Conservation (phyloP, 2,329 filamentous ascomycete genomes). For the Xenoacremonium recifei region DNA sequence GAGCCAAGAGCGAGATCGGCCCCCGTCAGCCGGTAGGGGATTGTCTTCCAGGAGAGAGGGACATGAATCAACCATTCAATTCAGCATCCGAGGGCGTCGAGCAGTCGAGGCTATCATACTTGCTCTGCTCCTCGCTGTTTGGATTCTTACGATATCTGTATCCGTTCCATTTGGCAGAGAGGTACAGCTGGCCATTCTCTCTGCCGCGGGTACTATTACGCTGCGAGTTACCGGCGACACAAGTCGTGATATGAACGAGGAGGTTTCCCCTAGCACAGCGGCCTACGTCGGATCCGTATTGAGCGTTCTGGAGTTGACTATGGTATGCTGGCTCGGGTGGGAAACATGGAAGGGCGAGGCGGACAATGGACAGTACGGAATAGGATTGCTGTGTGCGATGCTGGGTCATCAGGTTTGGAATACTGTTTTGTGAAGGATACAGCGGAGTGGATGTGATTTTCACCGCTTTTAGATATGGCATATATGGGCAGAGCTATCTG, state of each 20-base stretch:
- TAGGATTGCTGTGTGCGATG: constrained; percentile 29
- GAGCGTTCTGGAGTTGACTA: constrained; percentile 30
- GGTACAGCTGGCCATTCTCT: constrained; percentile 25
- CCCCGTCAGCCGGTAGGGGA: neutral
- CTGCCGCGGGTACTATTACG: constrained; percentile 28
- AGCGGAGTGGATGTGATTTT: constrained; percentile 1
- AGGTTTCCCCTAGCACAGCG: constrained; percentile 14
- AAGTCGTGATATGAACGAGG: constrained; percentile 11
- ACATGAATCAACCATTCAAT: neutral
- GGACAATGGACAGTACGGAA: constrained; percentile 25
- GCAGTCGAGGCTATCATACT: constrained; percentile 22
- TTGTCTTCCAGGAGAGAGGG: constrained; percentile 1
- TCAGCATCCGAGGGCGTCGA: constrained; percentile 2
- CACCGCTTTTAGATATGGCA: neutral
- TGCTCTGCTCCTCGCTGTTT: constrained; percentile 19
- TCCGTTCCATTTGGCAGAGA: constrained; percentile 26
- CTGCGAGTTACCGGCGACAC: constrained; percentile 29
- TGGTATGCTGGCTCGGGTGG: constrained; percentile 33
- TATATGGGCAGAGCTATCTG: neutral
- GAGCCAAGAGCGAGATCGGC: constrained; percentile 25
- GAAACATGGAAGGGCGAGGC: constrained; percentile 26
- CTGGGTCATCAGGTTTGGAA: constrained; percentile 31
- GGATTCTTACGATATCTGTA: constrained; percentile 22
- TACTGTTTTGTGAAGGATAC: constrained; percentile 11
- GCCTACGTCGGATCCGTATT: constrained; percentile 25